Conservation (phyloP, 2,329 filamentous ascomycete species). For the Macrophomina pseudophaseolina region DNA sequence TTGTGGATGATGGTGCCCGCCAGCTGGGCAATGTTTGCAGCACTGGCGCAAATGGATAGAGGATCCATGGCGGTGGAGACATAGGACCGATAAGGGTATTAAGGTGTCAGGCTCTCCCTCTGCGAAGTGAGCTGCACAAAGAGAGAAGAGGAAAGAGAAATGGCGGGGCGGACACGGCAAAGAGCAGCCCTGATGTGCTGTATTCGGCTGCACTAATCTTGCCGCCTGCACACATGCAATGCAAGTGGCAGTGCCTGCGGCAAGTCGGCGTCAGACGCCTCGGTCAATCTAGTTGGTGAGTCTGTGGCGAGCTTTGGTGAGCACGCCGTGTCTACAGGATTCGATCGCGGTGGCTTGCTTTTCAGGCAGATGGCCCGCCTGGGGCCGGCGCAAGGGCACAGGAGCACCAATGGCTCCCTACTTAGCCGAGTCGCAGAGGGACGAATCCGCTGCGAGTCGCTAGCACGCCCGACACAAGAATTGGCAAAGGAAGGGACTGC, state of each 20-base stretch:
- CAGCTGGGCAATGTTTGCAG: slow-evolving; percentile 24
- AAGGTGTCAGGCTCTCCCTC: not conserved
- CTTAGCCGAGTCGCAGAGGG: not conserved
- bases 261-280: not conserved
- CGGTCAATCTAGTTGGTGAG: not conserved
- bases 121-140: not conserved
- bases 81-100: slow-evolving; percentile 6
- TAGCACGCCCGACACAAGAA: not conserved
- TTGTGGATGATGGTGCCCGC: slow-evolving; percentile 20
- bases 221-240: slow-evolving; percentile 1
- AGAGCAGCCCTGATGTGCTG: slow-evolving; percentile 8
- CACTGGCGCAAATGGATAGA: slow-evolving; percentile 26
- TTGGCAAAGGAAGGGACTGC: not conserved
- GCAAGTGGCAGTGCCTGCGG: slow-evolving; percentile 17
- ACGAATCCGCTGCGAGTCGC: not conserved
- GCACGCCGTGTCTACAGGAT: slow-evolving; percentile 1
- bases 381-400: not conserved
- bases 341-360: not conserved
- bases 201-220: not conserved
- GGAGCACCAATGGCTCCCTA: not conserved
- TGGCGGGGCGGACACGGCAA: not conserved
- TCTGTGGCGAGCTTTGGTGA: not conserved
- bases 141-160: not conserved
- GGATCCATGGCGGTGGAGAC: slow-evolving; percentile 25
- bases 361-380: slow-evolving; percentile 18